Evolutionary conservation across 208 protist species (phyloP).

Genomic region (Herpetomonas tarakana): DNA sequence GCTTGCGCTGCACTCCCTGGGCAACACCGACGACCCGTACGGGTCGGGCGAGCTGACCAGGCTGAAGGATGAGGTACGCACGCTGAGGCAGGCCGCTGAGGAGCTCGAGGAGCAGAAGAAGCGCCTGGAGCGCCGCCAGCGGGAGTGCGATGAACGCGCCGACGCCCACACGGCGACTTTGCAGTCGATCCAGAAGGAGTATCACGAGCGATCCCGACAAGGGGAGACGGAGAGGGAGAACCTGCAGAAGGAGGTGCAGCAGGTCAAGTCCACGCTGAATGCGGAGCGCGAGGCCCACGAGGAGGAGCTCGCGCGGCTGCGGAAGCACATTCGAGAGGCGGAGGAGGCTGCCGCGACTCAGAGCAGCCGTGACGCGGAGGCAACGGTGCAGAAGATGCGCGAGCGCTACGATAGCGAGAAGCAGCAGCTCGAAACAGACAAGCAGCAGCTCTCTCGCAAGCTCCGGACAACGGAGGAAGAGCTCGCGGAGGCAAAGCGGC

Average conservation of each 20-base stretch:
- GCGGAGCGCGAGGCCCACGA: constrained; percentile 27
- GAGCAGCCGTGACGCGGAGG: constrained; percentile 29
- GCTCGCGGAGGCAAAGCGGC: constrained; percentile 18
- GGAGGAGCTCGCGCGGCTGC: constrained; percentile 43
- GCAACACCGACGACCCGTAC: constrained; percentile 4
- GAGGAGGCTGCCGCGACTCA: constrained; percentile 27
- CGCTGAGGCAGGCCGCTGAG: constrained; percentile 24
- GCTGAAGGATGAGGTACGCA: constrained; percentile 62
- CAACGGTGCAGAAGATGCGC: constrained; percentile 13
- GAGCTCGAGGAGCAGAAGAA: constrained; percentile 41
- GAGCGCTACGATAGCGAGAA: constrained; percentile 46
- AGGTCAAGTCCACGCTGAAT: constrained; percentile 29
- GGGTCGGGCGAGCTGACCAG: constrained; percentile 20
- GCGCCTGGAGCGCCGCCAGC: constrained; percentile 46
- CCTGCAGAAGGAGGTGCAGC: constrained; percentile 34
- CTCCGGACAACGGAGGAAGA: constrained; percentile 37
- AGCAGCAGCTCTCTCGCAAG: constrained; percentile 27
- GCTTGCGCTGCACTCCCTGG: constrained; percentile 17
- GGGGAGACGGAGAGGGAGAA: constrained; percentile 40
- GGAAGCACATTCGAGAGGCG: constrained; percentile 19
- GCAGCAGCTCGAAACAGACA: constrained; percentile 28
- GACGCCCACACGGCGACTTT: constrained; percentile 41
- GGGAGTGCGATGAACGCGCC: constrained; percentile 35
- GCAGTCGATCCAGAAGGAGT: constrained; percentile 45
- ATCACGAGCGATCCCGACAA: constrained; percentile 18